Evolutionary conservation across 495 filamentous ascomycete genomes (phyloP).

Genomic region (Penicillium herquei): DNA sequence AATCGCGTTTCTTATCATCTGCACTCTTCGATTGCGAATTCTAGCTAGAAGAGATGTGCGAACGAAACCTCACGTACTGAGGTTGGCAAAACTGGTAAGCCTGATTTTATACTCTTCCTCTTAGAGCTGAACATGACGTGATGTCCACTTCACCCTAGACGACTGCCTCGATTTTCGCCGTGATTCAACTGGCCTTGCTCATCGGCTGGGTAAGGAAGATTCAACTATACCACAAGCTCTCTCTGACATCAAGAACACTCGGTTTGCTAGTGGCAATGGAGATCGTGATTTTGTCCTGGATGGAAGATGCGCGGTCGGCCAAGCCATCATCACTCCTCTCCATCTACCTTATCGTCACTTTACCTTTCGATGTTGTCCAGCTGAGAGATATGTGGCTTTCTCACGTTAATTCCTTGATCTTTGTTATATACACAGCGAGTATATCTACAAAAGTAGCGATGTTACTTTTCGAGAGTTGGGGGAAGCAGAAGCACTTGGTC

Average conservation of each 20-base stretch:
- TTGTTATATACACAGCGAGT: background rate
- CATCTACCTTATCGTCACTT: conserved; percentile 17
- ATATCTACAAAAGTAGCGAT: background rate
- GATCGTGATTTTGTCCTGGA: conserved; percentile 8
- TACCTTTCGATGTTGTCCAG: conserved; percentile 12
- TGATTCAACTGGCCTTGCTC: conserved; percentile 1
- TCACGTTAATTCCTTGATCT: background rate
- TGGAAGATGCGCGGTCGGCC: conserved; percentile 18
- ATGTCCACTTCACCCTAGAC: background rate
- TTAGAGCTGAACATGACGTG: background rate
- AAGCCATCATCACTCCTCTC: conserved; percentile 20
- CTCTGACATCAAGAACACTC: background rate
- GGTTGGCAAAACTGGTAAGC: background rate
- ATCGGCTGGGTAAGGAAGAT: background rate
- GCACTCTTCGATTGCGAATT: background rate
- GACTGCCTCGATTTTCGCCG: background rate
- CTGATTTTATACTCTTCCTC: background rate
- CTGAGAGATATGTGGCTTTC: conserved; percentile 4
- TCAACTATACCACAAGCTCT: background rate
- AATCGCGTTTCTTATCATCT: background rate
- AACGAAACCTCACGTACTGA: background rate
- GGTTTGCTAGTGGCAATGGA: background rate
- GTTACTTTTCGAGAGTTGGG: background rate
- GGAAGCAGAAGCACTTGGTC: background rate
- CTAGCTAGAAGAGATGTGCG: background rate